Evolutionary conservation across 1,284 basidiomycete genomes (phyloP), one percentile per base, ranked within the genome.

Genomic region (Cutaneotrichosporon sp.): DNA sequence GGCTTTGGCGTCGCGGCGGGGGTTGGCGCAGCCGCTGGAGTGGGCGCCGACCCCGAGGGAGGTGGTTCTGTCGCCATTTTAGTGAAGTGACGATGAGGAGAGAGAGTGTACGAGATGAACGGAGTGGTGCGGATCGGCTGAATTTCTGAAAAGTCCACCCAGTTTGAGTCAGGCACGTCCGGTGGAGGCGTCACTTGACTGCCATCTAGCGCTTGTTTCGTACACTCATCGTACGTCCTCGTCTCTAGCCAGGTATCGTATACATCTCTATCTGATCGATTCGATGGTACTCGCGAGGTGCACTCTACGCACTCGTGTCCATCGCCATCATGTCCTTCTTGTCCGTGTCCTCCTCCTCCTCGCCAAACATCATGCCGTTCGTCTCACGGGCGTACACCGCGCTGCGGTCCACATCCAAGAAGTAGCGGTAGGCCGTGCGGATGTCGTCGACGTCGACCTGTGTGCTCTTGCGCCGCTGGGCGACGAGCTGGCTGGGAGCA

Each of bases 361-460:
- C 65, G 21, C 82, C 82, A 72, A 83, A 83, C 78, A 86, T 82
- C 73, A 85, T 81, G 86, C 90, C 83, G 86, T 89, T 80, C 87
- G 92, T 85, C 88, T 96, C 83, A 67, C 82, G 82, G 26, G 98
- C 83, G 88, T 94, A 99, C 75, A 94, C 88, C 34, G 97, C 90
- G 71, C 91, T 95, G 67, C 96, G 84, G 81, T 94, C 93, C 76
- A 97, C 95, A 77, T 99, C 95, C 83, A 94, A 89, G 82, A 98
- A 99, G 76, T 92, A 93, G 55, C 84, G 84, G 76, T 97, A 97
- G 5, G 89, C 91, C 62, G 89, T 84, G 47, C 89, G 84, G 56
- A 98, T 84, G 77, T 97, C 94, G 60, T 90, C 88, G 1, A 91
- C 89, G 56, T 90, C 90, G 11, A 97, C 91, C 32, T 84, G 65